Conservation (phyloP, 1,139 yeast genomes). For the Chernovozyma aurita region DNA sequence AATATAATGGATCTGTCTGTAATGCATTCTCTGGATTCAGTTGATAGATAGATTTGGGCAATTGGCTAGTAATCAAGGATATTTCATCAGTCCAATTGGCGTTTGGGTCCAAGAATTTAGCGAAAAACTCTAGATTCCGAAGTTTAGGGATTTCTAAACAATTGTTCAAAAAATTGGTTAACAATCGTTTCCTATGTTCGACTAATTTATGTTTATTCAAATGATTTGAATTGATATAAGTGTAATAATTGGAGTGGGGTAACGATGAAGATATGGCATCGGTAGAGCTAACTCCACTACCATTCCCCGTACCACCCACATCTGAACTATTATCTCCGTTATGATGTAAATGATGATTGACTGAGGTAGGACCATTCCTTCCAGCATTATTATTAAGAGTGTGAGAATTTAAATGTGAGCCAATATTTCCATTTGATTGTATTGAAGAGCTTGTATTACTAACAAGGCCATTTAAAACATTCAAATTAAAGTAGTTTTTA, state of each 20-base stretch:
- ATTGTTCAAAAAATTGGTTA: constrained; percentile 72
- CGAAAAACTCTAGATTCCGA: constrained; percentile 58
- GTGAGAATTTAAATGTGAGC: constrained; percentile 5
- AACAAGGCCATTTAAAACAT: constrained; percentile 33
- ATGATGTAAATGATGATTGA: not conserved
- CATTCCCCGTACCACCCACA: constrained; percentile 3
- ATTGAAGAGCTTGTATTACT: not conserved
- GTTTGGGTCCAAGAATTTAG: constrained; percentile 79
- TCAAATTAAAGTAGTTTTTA: constrained; percentile 56
- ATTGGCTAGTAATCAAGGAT: constrained; percentile 31
- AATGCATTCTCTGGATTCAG: constrained; percentile 57
- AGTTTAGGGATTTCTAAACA: constrained; percentile 59
- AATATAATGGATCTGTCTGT: constrained; percentile 55
- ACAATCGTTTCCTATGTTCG: constrained; percentile 69
- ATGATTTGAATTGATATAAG: constrained; percentile 43
- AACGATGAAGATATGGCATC: not conserved
- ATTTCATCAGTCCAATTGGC: constrained; percentile 68
- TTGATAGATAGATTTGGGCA: constrained; percentile 39
- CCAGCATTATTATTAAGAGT: constrained; percentile 7
- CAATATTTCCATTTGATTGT: constrained; percentile 2
- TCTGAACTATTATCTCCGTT: constrained; percentile 6
- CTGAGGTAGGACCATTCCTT: constrained; percentile 1
- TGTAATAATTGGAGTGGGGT: constrained; percentile 16
- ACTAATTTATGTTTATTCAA: constrained; percentile 38
- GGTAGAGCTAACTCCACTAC: constrained; percentile 3